A percentile compares a stretch with the other conserved stretches of the same genome.
phyloP scores from a whole-genome alignment of 148 eudicot genomes.

The Simmondsia chinensis region DNA sequence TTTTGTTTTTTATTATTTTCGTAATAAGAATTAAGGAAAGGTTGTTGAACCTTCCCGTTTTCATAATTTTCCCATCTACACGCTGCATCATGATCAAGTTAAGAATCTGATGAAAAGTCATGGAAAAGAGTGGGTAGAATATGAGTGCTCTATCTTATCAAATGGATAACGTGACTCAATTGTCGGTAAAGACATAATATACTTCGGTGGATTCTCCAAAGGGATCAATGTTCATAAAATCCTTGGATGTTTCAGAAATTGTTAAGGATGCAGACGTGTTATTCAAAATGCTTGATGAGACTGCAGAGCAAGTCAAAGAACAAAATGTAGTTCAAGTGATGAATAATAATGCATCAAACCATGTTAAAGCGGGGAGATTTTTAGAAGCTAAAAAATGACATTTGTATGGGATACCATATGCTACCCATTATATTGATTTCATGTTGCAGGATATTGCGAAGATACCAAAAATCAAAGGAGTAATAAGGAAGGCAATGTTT shows the following conservation, averaged over 20 bases:
- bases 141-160: background rate
- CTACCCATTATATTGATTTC: slow-evolving; percentile 4
- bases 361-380: slow-evolving; percentile 4
- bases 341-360: slow-evolving; percentile 4
- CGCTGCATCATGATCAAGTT: too few species aligned
- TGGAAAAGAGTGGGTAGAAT: background rate
- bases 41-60: too few species aligned
- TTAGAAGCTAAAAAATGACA: background rate
- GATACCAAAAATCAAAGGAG: background rate
- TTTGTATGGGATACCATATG: slow-evolving; percentile 7
- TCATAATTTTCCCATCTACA: too few species aligned
- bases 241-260: slow-evolving; percentile 11
- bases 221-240: slow-evolving; percentile 7
- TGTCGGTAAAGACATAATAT: slow-evolving; percentile 5
- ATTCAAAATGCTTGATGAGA: slow-evolving; percentile 4
- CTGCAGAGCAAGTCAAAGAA: slow-evolving; percentile 5
- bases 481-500: slow-evolving; percentile 4
- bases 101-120: background rate
- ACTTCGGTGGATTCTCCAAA: slow-evolving; percentile 3
- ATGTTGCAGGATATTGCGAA: slow-evolving; percentile 11
- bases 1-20: too few species aligned
- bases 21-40: too few species aligned
- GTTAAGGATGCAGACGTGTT: slow-evolving; percentile 4
- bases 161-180: slow-evolving; percentile 11
- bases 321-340: slow-evolving; percentile 10